Conservation (phyloP, 2,329 filamentous ascomycete genomes). For the Cadophora sp. region DNA sequence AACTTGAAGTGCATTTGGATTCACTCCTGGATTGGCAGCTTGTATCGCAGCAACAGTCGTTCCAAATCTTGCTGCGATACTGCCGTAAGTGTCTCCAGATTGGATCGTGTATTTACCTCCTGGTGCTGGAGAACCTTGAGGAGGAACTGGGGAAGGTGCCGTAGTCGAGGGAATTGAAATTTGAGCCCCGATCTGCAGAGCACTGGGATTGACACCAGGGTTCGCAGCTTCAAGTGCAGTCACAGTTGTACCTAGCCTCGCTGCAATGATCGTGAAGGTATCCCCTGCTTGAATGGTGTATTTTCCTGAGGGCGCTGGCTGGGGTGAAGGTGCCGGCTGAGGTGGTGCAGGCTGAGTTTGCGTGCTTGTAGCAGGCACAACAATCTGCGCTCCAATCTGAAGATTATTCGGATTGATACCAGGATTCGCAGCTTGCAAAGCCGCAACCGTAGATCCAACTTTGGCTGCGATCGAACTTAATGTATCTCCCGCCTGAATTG, state of each 20-base stretch:
- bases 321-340: not conserved
- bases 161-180: slow-evolving; percentile 13
- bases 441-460: not conserved
- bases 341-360: not conserved
- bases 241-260: not conserved
- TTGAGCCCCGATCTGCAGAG: slow-evolving; percentile 20
- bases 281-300: slow-evolving; percentile 21
- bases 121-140: not conserved
- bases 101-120: slow-evolving; percentile 3
- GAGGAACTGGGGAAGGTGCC: not conserved
- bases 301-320: not conserved
- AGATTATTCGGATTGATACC: slow-evolving; percentile 14
- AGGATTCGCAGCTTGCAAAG: slow-evolving; percentile 15
- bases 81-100: not conserved
- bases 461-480: slow-evolving; percentile 19
- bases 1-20: slow-evolving; percentile 1
- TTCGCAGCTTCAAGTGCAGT: slow-evolving; percentile 23
- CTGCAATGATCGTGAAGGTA: slow-evolving; percentile 14
- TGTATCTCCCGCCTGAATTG: slow-evolving; percentile 20
- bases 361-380: not conserved
- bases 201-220: slow-evolving; percentile 13
- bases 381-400: slow-evolving; percentile 15
- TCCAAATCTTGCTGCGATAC: slow-evolving; percentile 6
- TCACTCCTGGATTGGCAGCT: slow-evolving; percentile 4
- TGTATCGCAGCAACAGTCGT: slow-evolving; percentile 1